Evolutionary conservation across 2,329 filamentous ascomycete genomes (phyloP), one percentile per base, ranked within the genome.

Genomic region (Diaporthe velutina): DNA sequence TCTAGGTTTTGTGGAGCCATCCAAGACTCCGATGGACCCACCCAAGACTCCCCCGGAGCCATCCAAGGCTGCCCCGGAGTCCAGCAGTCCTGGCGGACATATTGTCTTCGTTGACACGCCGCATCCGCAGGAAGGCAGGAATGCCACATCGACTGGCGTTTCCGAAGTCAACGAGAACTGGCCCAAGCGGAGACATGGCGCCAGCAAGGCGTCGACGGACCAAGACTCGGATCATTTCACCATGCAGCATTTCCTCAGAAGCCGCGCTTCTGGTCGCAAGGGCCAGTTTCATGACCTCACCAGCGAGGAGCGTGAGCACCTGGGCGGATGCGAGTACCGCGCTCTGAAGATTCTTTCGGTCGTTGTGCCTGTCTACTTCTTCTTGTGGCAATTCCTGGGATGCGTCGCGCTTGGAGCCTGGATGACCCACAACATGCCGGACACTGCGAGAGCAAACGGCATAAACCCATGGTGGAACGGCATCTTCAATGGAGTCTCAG

Each of bases 401-500:
- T 81, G 80, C 70, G 76, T 87, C 2, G 82, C 80, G 5, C 79
- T 86, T 33, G 89, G 86, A 4, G 80, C 81, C n/a, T 94, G 90
- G 86, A 89, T 93, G 71, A 86, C 85, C 22, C 81, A 84, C 74
- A 86, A 92, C 76, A 85, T 86, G 57, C 83, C 89, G 0, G 83
- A 83, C 12, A 83, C 86, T 5, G 86, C 90, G 0, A 79, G 83
- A 2, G 82, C 80, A 6, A 93, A 93, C 79, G 90, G 88, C 17
- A 86, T 92, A 71, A 90, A 91, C 74, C 89, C 92, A 45, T 93
- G 90, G 90, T 94, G 92, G 92, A 85, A 91, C 3, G 92, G 92
- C 54, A 88, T 91, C 58, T 94, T 94, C 83, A 91, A 93, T 76
- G 90, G 90, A 2, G 88, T 91, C 6, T 93, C 90, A 25, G 92